Evolutionary conservation across 2,329 filamentous ascomycete species (phyloP), one percentile per base, ranked within the genome.

Genomic region (Diplodia scrobiculata): DNA sequence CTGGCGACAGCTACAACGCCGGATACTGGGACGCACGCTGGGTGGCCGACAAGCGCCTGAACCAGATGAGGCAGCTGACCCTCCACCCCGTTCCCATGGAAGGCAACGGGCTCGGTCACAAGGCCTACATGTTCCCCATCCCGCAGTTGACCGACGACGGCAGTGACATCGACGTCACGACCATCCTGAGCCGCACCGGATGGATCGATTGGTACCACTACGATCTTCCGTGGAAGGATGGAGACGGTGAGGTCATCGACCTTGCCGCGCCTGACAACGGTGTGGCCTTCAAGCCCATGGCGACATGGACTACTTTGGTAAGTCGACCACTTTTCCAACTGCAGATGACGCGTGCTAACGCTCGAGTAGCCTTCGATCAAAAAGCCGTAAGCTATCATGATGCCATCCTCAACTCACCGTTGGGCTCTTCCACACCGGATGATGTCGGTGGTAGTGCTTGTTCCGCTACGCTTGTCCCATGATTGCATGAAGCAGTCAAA

Each of bases 31-130:
- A n/a, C 17, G 50, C 29, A 14, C 50, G 50, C 27, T 53, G 50
- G 50, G 50, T 53, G 5, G 13, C 50, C 14, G 50, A 53, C 6
- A 53, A 34, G 27, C 50, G 50, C 19, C 14, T 53, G 50, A 11
- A 19, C 3, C 5, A 5, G 0, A 19, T 53, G 50, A 53, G 50
- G 50, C 29, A 53, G 13, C 50, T 53, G 13, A 19, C 9, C 7
- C 50, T 53, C 7, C 50, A 53, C 27, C 50, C 50, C 27, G 50
- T 53, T n/a, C 50, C 50, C 17, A 53, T 34, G 50, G 50, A 53
- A n/a, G 50, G 50, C n/a, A 53, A 53, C 17, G 50, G 50, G 0
- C 50, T 53, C 2, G 50, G 50, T 10, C 50, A 53, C 13, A 53
- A 53, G 27, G 50, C 50, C 27, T 53, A 34, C 50, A 10, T 53